These are phyloP conservation scores for Penicillium nordicum DNA, from an alignment of 2,329 filamentous ascomycete genomes.

Conservation along the genomic window DNA sequence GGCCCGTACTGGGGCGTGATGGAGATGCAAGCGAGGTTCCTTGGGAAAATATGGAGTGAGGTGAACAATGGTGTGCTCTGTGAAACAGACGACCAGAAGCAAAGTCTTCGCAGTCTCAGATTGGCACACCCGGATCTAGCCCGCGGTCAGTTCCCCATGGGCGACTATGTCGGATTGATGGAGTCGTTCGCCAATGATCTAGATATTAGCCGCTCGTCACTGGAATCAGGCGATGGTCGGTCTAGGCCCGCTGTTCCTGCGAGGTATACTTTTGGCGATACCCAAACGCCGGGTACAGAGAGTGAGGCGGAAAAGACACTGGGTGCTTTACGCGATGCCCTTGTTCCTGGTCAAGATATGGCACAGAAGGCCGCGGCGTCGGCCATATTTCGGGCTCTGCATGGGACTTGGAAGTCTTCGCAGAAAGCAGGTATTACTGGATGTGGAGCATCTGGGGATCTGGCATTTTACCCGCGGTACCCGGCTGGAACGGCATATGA, in stretches of 20 bases:
- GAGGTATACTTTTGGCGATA: conserved; percentile 45
- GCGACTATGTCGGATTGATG: conserved; percentile 74
- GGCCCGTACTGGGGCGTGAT: conserved; percentile 84
- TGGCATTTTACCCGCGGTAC: conserved; percentile 60
- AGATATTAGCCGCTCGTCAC: conserved; percentile 47
- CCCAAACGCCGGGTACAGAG: conserved; percentile 14
- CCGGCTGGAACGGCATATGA: conserved; percentile 48
- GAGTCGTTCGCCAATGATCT: conserved; percentile 64
- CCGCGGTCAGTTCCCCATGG: conserved; percentile 74
- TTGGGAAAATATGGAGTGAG: conserved; percentile 59
- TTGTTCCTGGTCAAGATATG: conserved; percentile 43
- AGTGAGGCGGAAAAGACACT: conserved; percentile 44
- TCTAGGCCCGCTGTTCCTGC: conserved; percentile 52
- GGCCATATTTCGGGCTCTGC: conserved; percentile 67
- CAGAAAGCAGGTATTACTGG: conserved; percentile 46
- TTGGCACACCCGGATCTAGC: conserved; percentile 14
- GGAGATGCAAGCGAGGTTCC: conserved; percentile 76
- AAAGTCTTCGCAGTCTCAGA: conserved; percentile 25
- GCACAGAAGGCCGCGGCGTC: conserved; percentile 55
- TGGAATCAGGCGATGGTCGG: conserved; percentile 27
- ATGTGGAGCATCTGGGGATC: conserved; percentile 55
- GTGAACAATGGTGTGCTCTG: conserved; percentile 14
- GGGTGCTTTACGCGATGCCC: conserved; percentile 42
- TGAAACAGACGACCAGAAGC: conserved; percentile 22
- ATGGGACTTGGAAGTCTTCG: conserved; percentile 65